Percentiles rank a stretch among this genome's conserved stretches.
phyloP scores from a whole-genome alignment of 2,329 filamentous ascomycete species.

The Colletotrichum cereale region DNA sequence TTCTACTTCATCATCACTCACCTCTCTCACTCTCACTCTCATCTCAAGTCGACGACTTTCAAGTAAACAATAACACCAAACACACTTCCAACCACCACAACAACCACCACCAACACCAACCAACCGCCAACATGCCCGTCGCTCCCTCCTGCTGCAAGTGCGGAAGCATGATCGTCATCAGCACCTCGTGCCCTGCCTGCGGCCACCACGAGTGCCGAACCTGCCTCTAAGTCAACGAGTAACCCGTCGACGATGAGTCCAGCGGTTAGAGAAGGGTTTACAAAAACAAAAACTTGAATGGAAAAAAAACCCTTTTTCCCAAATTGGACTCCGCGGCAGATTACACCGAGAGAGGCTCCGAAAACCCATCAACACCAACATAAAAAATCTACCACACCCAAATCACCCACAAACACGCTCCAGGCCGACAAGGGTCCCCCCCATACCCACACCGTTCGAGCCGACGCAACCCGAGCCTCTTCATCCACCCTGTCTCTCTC shows the following conservation, averaged over 20 bases:
- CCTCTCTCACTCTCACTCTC: not conserved
- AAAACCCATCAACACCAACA: slow-evolving; percentile 15
- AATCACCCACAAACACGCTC: not conserved
- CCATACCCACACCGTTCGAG: slow-evolving; percentile 2
- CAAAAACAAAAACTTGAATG: not conserved
- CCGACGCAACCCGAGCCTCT: slow-evolving; percentile 32
- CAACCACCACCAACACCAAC: slow-evolving; percentile 20
- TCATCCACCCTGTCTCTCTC: not conserved
- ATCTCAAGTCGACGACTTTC: not conserved
- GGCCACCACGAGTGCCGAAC: slow-evolving; percentile 63
- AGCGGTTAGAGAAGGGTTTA: not conserved
- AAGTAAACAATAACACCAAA: slow-evolving; percentile 18
- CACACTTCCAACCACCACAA: slow-evolving; percentile 29
- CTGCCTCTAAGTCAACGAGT: slow-evolving; percentile 51
- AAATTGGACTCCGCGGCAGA: not conserved
- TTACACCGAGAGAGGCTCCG: slow-evolving; percentile 38
- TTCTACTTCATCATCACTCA: accelerated
- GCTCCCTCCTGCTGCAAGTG: slow-evolving; percentile 68
- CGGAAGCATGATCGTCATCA: slow-evolving; percentile 69
- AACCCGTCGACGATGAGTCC: not conserved
- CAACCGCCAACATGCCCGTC: slow-evolving; percentile 54
- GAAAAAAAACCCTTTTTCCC: not conserved
- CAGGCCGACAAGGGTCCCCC: not conserved
- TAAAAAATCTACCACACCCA: not conserved
- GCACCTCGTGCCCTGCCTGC: slow-evolving; percentile 64